Base-by-base conservation (phyloP, 805 yeast species). In the Metschnikowia kunwiensis region DNA sequence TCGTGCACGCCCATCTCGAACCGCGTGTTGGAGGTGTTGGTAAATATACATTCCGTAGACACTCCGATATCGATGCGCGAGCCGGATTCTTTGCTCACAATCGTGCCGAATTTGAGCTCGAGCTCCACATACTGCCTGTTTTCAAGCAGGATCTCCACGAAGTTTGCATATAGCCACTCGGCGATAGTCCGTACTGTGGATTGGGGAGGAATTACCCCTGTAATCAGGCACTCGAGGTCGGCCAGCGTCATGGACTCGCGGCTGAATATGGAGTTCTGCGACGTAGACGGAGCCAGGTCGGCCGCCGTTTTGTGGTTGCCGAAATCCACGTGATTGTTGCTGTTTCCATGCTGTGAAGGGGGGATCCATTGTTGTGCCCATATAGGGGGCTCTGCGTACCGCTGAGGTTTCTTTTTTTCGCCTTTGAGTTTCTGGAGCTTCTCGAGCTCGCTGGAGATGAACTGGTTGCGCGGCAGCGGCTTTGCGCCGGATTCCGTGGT, bases 161-260 rank as follows among this genome's bases (percentile, higher is more conserved):
- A 69, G 44, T 85, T 82, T 13, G 94, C 88, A 68, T 83, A 88
- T 7, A 89, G 72, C 97, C 97, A 89, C 49, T 82, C 86, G 15
- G 93, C 83, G 5, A 89, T 78, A 22, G 85, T 77, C 53, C 89
- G 77, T 5, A 89, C 83, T 40, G 86, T 68, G 50, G 86, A 91
- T 52, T 86, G 87, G 31, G 85, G 75, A 1, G 93, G 93, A 28
- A 79, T 79, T 1, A 83, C 72, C 5, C 88, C 89, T 0, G 87
- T 80, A 12, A 86, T 72, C 27, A 87, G 75, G 32, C 72, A 65
- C 48, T 68, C 71, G 27, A 68, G 51, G 47, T 65, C 72, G 8
- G 57, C 57, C 30, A 66, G 56, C 8, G 57, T 49, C 21, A 64
- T 61, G 30, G 57, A 40, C 8, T 57, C 49, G 13, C 51, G 46